Evolutionary conservation across 805 yeast species (phyloP).

Genomic region (Kodamaea hsintzibuensis): DNA sequence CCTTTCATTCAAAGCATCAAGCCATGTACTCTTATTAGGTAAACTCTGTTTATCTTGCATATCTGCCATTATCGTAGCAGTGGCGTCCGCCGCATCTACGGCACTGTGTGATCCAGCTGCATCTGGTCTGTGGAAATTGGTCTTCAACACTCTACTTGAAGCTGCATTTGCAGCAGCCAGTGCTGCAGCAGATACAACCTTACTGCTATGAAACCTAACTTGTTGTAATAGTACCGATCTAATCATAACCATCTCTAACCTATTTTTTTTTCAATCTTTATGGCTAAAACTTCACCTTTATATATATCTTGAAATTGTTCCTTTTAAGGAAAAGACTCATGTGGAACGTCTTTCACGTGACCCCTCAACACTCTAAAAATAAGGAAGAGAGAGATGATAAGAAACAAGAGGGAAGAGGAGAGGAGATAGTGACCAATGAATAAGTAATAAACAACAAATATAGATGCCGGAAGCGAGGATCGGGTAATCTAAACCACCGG

Average conservation of each 20-base stretch:
- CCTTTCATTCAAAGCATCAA: slow-evolving; percentile 77
- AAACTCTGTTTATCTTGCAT: slow-evolving; percentile 49
- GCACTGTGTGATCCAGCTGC: slow-evolving; percentile 48
- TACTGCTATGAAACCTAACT: not conserved
- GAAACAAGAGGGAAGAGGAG: no score
- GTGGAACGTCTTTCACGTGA: not conserved
- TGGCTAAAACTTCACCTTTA: not conserved
- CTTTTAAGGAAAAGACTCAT: not conserved
- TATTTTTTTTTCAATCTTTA: no score
- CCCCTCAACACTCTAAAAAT: not conserved
- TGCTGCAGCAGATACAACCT: not conserved
- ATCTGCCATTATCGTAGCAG: slow-evolving; percentile 69
- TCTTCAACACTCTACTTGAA: not conserved
- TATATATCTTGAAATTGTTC: not conserved
- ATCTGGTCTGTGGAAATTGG: slow-evolving; percentile 31
- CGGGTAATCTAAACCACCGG: not conserved
- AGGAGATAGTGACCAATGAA: not conserved
- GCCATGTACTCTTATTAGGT: slow-evolving; percentile 71
- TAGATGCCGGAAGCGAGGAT: not conserved
- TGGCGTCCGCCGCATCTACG: slow-evolving; percentile 70
- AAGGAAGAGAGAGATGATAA: not conserved
- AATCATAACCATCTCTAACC: not conserved
- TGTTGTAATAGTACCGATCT: not conserved
- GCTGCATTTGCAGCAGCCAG: not conserved
- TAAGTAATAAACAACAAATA: not conserved